Evolutionary conservation across 1,284 basidiomycete species (phyloP), one percentile per base, ranked within the genome.

Genomic region (Ceratobasidium sp.): DNA sequence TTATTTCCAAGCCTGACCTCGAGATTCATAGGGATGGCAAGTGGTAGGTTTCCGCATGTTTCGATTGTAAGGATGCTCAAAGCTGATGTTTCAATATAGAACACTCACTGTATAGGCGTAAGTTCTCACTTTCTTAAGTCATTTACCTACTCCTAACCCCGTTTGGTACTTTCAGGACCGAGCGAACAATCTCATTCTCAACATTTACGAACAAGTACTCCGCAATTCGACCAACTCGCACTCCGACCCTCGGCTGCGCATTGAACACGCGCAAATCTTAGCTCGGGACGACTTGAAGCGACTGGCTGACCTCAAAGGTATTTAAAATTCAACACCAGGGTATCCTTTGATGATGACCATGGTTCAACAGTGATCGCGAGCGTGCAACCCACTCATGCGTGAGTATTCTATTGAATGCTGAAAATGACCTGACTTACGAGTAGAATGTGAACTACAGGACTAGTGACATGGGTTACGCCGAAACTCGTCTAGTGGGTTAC

Each of bases 201-300:
- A 97, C 81, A 91, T 94, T 17, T 95, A 94, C 81, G 93, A 96
- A 83, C 85, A 87, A 20, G 89, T 91, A 0, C 84, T 94, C 61
- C 83, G 87, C 64, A 88, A 88, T 33, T 86, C 86, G 26, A 89
- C 92, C 81, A 85, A 88, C 13, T 83, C 86, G 0, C 84, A 86
- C 59, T 46, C 65, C n/a, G 65, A 67, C 13, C 88, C 89, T 81
- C 87, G 96, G 23, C 92, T 94, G 0, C 87, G 96, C 28, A 91
- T 97, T 38, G 97, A 98, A 83, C 96, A 98, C 84, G 93, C 96
- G 0, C 96, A 98, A 84, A 96, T 98, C 77, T 87, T 97, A 86
- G 89, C 89, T 0, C 84, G 83, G 4, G 85, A 88, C 0, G 96
- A 98, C 83, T 82, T 97, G 13, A 82, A 88, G 77, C 88, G 95